phyloP scores from a whole-genome alignment of 2,329 filamentous ascomycete species.

The Pyrenophora graminea region DNA sequence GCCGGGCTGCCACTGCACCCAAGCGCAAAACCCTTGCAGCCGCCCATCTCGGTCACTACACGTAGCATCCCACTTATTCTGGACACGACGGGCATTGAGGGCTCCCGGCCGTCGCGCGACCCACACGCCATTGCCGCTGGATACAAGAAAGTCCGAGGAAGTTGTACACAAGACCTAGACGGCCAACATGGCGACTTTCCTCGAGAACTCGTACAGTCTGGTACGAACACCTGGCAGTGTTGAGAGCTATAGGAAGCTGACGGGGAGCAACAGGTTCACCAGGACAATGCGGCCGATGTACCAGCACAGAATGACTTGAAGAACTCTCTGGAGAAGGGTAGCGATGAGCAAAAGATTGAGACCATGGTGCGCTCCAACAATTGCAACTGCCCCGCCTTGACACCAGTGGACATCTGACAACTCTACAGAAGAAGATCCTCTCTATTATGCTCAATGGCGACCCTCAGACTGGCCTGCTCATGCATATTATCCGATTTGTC shows the following conservation, averaged over 20 bases:
- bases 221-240: conserved; percentile 48
- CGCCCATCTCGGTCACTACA: conserved; percentile 31
- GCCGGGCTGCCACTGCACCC: conserved; percentile 19
- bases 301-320: conserved; percentile 89
- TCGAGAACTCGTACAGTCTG: conserved; percentile 94
- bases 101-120: conserved; percentile 37
- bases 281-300: conserved; percentile 95
- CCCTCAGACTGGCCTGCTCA: conserved; percentile 89
- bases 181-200: conserved; percentile 84
- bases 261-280: conserved; percentile 63
- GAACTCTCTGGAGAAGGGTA: conserved; percentile 91
- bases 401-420: conserved; percentile 58
- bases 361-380: conserved; percentile 56
- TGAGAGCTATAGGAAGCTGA: conserved; percentile 37
- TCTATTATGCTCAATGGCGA: conserved; percentile 98
- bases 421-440: conserved; percentile 74
- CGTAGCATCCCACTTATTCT: conserved; percentile 44
- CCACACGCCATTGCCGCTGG: conserved; percentile 31
- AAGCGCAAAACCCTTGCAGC: conserved; percentile 13
- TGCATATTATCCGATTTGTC: conserved; percentile 99
- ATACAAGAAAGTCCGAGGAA: conserved; percentile 7
- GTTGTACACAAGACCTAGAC: conserved; percentile 9
- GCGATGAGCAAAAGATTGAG: conserved; percentile 88
- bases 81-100: conserved; percentile 36
- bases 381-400: conserved; percentile 29